These are phyloP conservation scores for Xylaria sp. DNA, from an alignment of 2,329 filamentous ascomycete genomes.

Conservation along the genomic window DNA sequence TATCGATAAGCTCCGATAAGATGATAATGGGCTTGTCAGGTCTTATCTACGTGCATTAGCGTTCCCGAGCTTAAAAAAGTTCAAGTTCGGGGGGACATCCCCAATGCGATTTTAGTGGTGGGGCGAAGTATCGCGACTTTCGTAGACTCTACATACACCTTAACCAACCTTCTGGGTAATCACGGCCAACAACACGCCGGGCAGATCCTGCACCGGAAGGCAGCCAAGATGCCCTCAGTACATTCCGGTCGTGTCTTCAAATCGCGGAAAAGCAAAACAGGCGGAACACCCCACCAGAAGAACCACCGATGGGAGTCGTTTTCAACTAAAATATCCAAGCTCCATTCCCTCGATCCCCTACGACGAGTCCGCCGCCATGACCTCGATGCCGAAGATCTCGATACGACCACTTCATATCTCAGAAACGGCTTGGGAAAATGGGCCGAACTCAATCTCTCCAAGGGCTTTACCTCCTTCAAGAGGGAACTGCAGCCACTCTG, in stretches of 20 bases:
- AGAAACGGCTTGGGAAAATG: conserved; percentile 85
- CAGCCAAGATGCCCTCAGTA: conserved; percentile 68
- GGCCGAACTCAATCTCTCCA: conserved; percentile 90
- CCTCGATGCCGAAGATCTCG: conserved; percentile 81
- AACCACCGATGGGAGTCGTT: conserved; percentile 94
- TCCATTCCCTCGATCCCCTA: conserved; percentile 90
- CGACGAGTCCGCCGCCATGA: conserved; percentile 88
- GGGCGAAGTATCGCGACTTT: conserved; percentile 33
- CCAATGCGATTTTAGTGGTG: conserved; percentile 39
- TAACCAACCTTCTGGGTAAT: conserved; percentile 13
- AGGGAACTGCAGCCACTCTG: conserved; percentile 79
- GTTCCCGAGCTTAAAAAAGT: conserved; percentile 42
- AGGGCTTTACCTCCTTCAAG: conserved; percentile 80
- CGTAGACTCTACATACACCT: background rate
- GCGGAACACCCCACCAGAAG: conserved; percentile 77
- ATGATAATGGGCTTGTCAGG: conserved; percentile 26
- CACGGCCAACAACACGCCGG: conserved; percentile 31
- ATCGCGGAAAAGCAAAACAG: conserved; percentile 73
- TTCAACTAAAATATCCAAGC: conserved; percentile 86
- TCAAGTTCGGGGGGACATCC: conserved; percentile 31
- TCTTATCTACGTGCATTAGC: conserved; percentile 42
- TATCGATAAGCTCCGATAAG: conserved; percentile 5
- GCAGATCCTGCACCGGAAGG: conserved; percentile 19
- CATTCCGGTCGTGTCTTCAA: conserved; percentile 75
- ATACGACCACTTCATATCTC: conserved; percentile 86